phyloP scores from a whole-genome alignment of 1,284 basidiomycete genomes.

The Ustanciosporium gigantosporum region DNA sequence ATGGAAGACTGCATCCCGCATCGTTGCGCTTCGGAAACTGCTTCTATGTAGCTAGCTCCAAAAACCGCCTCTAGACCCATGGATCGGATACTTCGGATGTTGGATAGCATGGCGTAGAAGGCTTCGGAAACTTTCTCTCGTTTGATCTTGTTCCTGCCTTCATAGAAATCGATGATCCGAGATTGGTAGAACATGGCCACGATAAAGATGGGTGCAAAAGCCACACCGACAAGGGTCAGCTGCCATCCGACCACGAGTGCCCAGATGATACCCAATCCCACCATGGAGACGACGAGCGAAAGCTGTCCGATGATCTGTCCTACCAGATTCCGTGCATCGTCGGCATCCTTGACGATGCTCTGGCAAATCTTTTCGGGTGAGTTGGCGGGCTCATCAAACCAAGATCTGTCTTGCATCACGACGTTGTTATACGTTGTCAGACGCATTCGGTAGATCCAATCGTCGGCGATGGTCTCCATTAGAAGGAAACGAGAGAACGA shows the following conservation, averaged over 20 bases:
- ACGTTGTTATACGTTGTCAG: slow-evolving; percentile 68
- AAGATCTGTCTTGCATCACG: slow-evolving; percentile 82
- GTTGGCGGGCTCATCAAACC: slow-evolving; percentile 78
- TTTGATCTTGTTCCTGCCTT: slow-evolving; percentile 78
- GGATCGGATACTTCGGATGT: slow-evolving; percentile 81
- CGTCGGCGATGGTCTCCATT: slow-evolving; percentile 71
- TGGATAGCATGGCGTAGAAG: slow-evolving; percentile 84
- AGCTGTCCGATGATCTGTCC: slow-evolving; percentile 74
- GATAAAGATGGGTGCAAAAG: slow-evolving; percentile 81
- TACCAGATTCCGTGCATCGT: slow-evolving; percentile 82
- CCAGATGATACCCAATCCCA: slow-evolving; percentile 81
- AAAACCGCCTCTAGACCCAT: slow-evolving; percentile 87
- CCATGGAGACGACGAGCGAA: slow-evolving; percentile 76
- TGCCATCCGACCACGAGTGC: slow-evolving; percentile 87
- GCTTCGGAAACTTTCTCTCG: slow-evolving; percentile 81
- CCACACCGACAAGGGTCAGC: slow-evolving; percentile 85
- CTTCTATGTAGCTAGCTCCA: slow-evolving; percentile 70
- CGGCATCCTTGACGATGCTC: slow-evolving; percentile 82
- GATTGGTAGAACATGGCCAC: slow-evolving; percentile 75
- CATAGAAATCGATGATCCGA: slow-evolving; percentile 71
- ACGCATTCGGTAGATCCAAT: slow-evolving; percentile 77
- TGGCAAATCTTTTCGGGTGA: slow-evolving; percentile 71
- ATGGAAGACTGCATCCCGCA: slow-evolving; percentile 78
- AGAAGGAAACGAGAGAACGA: slow-evolving; percentile 67
- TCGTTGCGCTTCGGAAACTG: slow-evolving; percentile 69